Evolutionary conservation across 805 yeast genomes (phyloP), one percentile per base, ranked within the genome.

Genomic region (Tetrapisispora arboricola): DNA sequence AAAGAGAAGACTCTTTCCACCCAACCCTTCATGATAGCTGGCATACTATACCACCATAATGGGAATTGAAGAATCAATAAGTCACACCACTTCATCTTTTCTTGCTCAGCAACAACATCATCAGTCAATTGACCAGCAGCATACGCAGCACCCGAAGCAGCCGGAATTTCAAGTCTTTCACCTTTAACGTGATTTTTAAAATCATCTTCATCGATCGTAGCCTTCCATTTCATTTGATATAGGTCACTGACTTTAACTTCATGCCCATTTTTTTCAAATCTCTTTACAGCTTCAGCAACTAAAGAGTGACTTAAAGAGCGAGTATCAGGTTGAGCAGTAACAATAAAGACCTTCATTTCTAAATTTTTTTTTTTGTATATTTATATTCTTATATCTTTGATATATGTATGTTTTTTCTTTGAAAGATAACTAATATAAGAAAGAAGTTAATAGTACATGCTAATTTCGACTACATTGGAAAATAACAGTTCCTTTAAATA

Each of bases 1-100:
- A 32, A 42, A 7, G 57, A 38, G 32, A 29, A 50, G 4, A 52
- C 60, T 25, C 60, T 43, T 3, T 54, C 61, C 24, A 58, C 37
- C 58, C 60, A 58, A 12, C 62, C 61, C 29, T 54, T 58, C 20
- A 58, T 36, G 26, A 56, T 56, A n/a, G 61, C 60, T 12, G 60
- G 63, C 56, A 58, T 46, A 5, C 45, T 27, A 39, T 43, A 57
- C 62, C 63, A 58, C 62, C 63, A 58, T 2, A 54, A 15, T 16
- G 63, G 61, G 44, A 57, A 57, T 30, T 47, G 54, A 26, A 55
- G 48, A 20, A 58, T 45, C 10, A 58, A 44, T 7, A 42, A n/a
- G 38, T 58, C 63, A 10, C 60, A 58, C 62, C 62, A 58, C 17
- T 38, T 24, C 6, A 55, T 42, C 31, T 58, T 58, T 31, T 53